Conservation (phyloP, 2,329 filamentous ascomycete genomes). For the Polychaeton citri region DNA sequence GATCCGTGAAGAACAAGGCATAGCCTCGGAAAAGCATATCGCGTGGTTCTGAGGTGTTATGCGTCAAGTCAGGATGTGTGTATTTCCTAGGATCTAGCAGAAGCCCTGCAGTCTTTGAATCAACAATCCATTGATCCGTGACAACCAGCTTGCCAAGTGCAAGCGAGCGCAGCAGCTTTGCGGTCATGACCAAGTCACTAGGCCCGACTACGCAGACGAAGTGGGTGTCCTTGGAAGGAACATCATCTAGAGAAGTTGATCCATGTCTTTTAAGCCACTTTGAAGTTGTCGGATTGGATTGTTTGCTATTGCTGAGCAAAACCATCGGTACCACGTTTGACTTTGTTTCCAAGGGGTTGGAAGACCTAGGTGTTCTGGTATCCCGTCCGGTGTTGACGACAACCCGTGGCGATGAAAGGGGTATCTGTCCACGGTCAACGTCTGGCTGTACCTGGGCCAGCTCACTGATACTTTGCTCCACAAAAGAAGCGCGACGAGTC, state of each 20-base stretch:
- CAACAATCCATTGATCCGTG: slow-evolving; percentile 32
- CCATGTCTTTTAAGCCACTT: slow-evolving; percentile 24
- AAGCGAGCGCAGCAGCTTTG: slow-evolving; percentile 32
- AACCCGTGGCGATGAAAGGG: too few species aligned
- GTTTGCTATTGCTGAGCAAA: slow-evolving; percentile 10
- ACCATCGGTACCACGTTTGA: slow-evolving; percentile 8
- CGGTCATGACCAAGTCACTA: slow-evolving; percentile 27
- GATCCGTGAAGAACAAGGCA: slow-evolving; percentile 35
- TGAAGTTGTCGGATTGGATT: not conserved
- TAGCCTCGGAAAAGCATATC: slow-evolving; percentile 36
- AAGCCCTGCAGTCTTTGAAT: slow-evolving; percentile 22
- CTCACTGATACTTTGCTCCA: too few species aligned
- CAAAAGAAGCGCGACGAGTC: too few species aligned
- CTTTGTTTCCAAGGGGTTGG: too few species aligned
- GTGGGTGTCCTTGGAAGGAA: slow-evolving; percentile 18
- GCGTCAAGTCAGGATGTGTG: slow-evolving; percentile 12
- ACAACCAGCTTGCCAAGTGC: slow-evolving; percentile 31
- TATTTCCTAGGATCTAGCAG: slow-evolving; percentile 25
- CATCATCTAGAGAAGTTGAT: slow-evolving; percentile 16
- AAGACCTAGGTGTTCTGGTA: too few species aligned
- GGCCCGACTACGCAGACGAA: slow-evolving; percentile 25
- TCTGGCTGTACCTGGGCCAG: too few species aligned
- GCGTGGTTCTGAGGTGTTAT: slow-evolving; percentile 20
- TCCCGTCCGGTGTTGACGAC: too few species aligned
- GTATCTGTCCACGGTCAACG: too few species aligned